Percentiles rank a stretch among this genome's conserved stretches.
phyloP scores from a whole-genome alignment of 1,284 basidiomycete genomes.

The Boletus sp. region DNA sequence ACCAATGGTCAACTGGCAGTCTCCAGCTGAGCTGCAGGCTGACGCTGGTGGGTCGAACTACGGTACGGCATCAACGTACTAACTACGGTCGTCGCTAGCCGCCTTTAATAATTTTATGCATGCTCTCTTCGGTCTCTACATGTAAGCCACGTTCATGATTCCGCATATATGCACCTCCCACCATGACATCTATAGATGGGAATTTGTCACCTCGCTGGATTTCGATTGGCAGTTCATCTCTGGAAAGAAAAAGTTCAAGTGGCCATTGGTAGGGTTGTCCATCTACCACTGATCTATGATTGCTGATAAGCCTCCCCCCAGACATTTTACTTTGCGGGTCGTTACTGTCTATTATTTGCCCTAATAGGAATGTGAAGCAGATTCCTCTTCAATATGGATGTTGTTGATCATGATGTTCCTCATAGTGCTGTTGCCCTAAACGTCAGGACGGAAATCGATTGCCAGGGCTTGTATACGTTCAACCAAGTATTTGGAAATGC shows the following conservation, averaged over 20 bases:
- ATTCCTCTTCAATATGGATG: background rate
- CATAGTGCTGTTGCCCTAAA: constrained; percentile 31
- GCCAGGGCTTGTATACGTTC: constrained; percentile 59
- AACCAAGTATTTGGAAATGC: constrained; percentile 69
- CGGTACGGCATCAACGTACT: background rate
- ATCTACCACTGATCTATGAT: background rate
- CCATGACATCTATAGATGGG: constrained; percentile 44
- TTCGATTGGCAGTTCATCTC: constrained; percentile 67
- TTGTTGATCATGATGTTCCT: background rate
- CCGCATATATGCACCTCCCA: constrained; percentile 11
- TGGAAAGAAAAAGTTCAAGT: constrained; percentile 56
- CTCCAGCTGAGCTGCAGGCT: constrained; percentile 44
- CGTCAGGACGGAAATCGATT: constrained; percentile 31
- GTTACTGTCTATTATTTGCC: constrained; percentile 64
- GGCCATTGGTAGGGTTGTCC: constrained; percentile 51
- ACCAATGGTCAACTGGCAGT: constrained; percentile 58
- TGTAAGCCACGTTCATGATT: constrained; percentile 38
- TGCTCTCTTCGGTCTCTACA: constrained; percentile 60
- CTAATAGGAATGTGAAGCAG: constrained; percentile 64
- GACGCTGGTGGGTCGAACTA: constrained; percentile 42
- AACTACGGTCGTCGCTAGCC: constrained; percentile 33
- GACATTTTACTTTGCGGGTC: constrained; percentile 72
- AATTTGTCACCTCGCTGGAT: constrained; percentile 58
- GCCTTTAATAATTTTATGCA: constrained; percentile 67
- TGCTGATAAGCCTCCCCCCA: constrained; percentile 27